phyloP scores from a whole-genome alignment of 2,329 filamentous ascomycete genomes.

The Cercospora berteroae region DNA sequence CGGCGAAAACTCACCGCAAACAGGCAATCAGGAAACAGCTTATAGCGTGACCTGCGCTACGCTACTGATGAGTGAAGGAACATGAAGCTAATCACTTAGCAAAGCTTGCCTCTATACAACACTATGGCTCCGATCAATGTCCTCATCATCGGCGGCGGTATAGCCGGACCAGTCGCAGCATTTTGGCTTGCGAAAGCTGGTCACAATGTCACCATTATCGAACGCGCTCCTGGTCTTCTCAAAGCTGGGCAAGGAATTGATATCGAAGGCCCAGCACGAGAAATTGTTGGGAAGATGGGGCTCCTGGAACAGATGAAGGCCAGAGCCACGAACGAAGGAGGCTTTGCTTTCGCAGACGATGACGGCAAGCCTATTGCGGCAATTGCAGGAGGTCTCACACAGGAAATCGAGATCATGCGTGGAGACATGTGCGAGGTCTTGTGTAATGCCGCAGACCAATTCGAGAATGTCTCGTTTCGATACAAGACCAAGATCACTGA shows the following conservation, averaged over 20 bases:
- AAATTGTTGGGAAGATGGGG: conserved; percentile 27
- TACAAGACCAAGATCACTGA: conserved; percentile 7
- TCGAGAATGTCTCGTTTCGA: conserved; percentile 6
- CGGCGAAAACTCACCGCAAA: not conserved
- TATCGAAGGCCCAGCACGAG: conserved; percentile 25
- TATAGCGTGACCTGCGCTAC: not conserved
- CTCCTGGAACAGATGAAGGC: conserved; percentile 27
- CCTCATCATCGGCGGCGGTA: conserved; percentile 31
- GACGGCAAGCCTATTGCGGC: conserved; percentile 16
- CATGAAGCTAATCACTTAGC: not conserved
- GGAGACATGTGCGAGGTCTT: conserved; percentile 51
- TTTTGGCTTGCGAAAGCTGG: conserved; percentile 36
- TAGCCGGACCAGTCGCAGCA: conserved; percentile 38
- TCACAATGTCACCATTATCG: conserved; percentile 11
- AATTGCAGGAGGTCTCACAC: conserved; percentile 16
- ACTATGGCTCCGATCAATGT: conserved; percentile 27
- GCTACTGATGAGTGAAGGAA: not conserved
- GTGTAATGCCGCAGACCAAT: conserved; percentile 29
- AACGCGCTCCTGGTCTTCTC: conserved; percentile 7
- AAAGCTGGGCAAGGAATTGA: conserved; percentile 30
- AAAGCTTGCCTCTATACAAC: not conserved
- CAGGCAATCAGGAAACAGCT: not conserved
- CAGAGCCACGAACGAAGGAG: conserved; percentile 26
- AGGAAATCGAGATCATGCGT: conserved; percentile 41
- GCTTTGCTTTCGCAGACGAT: conserved; percentile 28